Conservation (phyloP, 208 protist genomes). For the Tritrichomonas foetus region DNA sequence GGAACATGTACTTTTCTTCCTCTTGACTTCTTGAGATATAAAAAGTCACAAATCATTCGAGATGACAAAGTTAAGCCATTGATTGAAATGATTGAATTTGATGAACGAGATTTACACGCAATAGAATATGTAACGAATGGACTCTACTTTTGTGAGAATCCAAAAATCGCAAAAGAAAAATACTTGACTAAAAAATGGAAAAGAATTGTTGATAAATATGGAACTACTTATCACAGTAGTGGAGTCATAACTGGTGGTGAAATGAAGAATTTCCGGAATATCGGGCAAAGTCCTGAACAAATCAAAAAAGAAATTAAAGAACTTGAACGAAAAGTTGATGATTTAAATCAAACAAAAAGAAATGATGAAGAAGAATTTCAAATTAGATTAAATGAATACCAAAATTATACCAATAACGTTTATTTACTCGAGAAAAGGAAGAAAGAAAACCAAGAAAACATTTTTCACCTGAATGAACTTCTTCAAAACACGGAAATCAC, state of each 20-base stretch:
- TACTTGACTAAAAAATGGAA: neutral
- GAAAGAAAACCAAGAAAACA: neutral
- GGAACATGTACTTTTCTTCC: neutral
- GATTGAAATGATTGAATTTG: neutral
- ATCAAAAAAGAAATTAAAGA: conserved; percentile 15
- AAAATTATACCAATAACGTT: neutral
- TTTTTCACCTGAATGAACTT: neutral
- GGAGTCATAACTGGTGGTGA: neutral
- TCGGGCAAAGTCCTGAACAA: neutral
- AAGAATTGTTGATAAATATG: neutral
- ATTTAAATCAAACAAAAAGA: neutral
- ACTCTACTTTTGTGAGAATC: neutral
- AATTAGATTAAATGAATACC: neutral
- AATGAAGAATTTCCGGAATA: no score
- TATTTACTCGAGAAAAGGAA: neutral
- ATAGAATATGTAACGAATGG: neutral
- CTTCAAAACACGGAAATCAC: neutral
- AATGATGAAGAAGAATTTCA: neutral
- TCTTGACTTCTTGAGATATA: neutral
- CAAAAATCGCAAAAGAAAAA: neutral
- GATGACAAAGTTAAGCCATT: neutral
- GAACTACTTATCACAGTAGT: neutral
- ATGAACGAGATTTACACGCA: neutral
- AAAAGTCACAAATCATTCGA: neutral
- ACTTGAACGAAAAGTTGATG: neutral